Evolutionary conservation across 257 asterid species (phyloP), one percentile per base, ranked within the genome.

Genomic region (Leptodermis oblonga): DNA sequence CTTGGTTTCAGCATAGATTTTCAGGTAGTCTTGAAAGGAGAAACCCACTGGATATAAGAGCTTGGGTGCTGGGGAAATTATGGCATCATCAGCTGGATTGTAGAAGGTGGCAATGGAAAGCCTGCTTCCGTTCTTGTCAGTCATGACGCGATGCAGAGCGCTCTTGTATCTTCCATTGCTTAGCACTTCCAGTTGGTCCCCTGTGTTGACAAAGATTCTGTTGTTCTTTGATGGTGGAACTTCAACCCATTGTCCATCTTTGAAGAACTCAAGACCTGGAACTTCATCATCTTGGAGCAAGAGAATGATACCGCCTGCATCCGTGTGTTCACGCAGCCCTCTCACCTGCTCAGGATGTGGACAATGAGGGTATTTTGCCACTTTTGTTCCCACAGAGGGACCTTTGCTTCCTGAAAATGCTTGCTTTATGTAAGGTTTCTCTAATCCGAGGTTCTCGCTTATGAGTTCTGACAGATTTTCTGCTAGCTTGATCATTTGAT

Each of bases 291-390:
- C 97, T 72, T 92, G 97, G 78, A 89, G 96, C 76, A 92, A 67
- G 69, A 92, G 90, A 70, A 92, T 86, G 74, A 89, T 87, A 0
- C 97, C 97, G 0, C 97, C 97, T 13, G 97, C 97, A 74, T 92
- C 97, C 3, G 97, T 86, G 71, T 92, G 97, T 73, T 92, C 97
- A 3, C 97, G 82, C 18, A 92, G 96, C 30, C 97, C 97, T 71
- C 94, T 81, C 39, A 89, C 84, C 7, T 77, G 84, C 54, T 87
- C 90, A 3, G 97, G 90, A 39, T 41, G 81, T 0, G 88, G 87
- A 41, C 97, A 92, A 18, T 79, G 66, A 2, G 97, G 97, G 78
- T 92, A 92, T 59, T 83, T 85, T 46, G 97, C 96, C 55, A 81
- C 92, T 80, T 92, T 92, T 22, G 95, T 89, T 26, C 97, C 97